Evolutionary conservation across 2,329 filamentous ascomycete species (phyloP).

Genomic region (Cytospora schulzeri): DNA sequence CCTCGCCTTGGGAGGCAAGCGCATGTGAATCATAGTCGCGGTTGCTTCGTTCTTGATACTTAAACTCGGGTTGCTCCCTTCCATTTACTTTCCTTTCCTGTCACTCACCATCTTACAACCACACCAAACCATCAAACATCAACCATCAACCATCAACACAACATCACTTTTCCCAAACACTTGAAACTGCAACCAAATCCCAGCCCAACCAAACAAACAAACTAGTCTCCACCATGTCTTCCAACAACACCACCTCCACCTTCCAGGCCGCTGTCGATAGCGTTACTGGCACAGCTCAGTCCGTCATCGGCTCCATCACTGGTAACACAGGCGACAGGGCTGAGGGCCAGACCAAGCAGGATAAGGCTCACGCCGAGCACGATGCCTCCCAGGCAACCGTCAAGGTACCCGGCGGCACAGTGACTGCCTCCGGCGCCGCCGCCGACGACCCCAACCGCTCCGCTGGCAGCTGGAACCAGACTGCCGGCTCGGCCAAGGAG

Average conservation of each 20-base stretch:
- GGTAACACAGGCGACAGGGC: constrained; percentile 70
- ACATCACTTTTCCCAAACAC: no score
- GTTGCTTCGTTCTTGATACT: not conserved
- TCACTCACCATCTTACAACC: not conserved
- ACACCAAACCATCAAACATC: not conserved
- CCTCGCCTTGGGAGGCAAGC: not conserved
- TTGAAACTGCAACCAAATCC: constrained; percentile 6
- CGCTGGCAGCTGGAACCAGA: constrained; percentile 82
- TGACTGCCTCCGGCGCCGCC: constrained; percentile 70
- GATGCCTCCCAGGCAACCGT: constrained; percentile 73
- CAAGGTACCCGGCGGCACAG: constrained; percentile 72
- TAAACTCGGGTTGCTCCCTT: constrained; percentile 1
- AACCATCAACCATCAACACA: constrained; percentile 34
- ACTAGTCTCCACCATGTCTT: constrained; percentile 40
- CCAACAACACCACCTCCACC: constrained; percentile 65
- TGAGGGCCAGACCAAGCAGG: constrained; percentile 66
- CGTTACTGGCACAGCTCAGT: constrained; percentile 73
- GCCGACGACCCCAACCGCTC: constrained; percentile 73
- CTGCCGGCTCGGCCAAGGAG: constrained; percentile 84
- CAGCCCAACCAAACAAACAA: constrained; percentile 27
- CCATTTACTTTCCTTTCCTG: not conserved
- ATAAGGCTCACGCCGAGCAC: constrained; percentile 66
- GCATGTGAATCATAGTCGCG: constrained; percentile 1
- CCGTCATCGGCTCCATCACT: constrained; percentile 69
- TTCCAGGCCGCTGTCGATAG: constrained; percentile 77